Base-by-base conservation (phyloP, 202 grass and related monocot genomes). In the Saccharum hybrid region DNA sequence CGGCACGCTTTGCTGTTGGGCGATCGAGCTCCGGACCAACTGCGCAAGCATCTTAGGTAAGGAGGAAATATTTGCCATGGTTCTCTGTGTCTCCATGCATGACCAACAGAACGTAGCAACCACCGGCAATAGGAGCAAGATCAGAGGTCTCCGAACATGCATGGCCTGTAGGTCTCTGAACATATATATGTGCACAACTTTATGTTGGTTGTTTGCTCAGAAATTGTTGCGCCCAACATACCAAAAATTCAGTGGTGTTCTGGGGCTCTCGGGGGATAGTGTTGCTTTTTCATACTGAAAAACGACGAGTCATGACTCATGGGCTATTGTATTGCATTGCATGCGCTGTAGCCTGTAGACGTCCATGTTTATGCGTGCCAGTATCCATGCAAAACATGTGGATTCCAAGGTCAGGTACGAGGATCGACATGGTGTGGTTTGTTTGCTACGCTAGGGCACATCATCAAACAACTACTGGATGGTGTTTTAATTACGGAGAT, bases 151-250 rank as follows among this genome's bases (percentile, higher is more conserved):
- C 28, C 28, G 28, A 28, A 28, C 28, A 28, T 28, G 28, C 28
- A 28, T 28, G 28, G 28, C 28, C 28, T 28, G 28, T 28, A 28
- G 16, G 51, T 54, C 15, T 18, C 28, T 28, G 28, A 28, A 28
- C 28, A 28, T 28, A 28, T 28, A 28, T 34, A 28, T 56, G 64
- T 45, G 15, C 22, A 13, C 36, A 61, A 8, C 16, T 30, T 41
- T 66, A 54, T 78, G n/a, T 71, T 63, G 14, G 75, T 66, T 63
- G 36, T 12, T 65, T 65, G 2, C 51, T 54, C 15, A 57, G 37
- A 68, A 34, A 43, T 60, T 84, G 26, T 69, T 69, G 72, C 22
- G 21, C 40, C 33, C 10, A 52, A 40, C 26, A 54, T 36, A 59
- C 23, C 36, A 14, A 59, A 65, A 52, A 65, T 66, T 70, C 28